phyloP scores from a whole-genome alignment of 2,329 filamentous ascomycete species.

The Botrytis tulipae region DNA sequence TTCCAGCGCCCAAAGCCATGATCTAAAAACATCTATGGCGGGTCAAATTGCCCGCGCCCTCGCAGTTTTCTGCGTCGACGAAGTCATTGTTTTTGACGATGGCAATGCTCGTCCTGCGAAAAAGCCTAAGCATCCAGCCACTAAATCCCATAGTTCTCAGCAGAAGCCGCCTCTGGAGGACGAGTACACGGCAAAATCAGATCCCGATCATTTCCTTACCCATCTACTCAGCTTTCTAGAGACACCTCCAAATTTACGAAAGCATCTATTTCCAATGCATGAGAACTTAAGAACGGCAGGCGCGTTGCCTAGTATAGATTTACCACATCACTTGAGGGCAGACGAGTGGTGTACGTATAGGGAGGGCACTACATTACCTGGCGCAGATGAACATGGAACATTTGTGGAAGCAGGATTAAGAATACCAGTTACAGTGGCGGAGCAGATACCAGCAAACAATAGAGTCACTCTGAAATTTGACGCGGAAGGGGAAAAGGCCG shows the following conservation, averaged over 20 bases:
- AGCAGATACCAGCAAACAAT: constrained; percentile 63
- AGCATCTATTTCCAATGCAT: constrained; percentile 72
- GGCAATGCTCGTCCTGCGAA: constrained; percentile 42
- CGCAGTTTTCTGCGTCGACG: constrained; percentile 80
- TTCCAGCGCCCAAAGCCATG: constrained; percentile 42
- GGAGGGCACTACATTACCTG: constrained; percentile 67
- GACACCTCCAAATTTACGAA: constrained; percentile 78
- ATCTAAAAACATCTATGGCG: constrained; percentile 70
- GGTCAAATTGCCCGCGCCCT: constrained; percentile 78
- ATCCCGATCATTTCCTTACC: constrained; percentile 76
- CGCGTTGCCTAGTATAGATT: constrained; percentile 72
- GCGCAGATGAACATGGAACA: constrained; percentile 46
- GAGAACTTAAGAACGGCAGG: constrained; percentile 74
- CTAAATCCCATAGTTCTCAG: constrained; percentile 40
- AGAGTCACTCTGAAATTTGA: constrained; percentile 71
- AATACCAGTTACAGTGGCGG: constrained; percentile 46
- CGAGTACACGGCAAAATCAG: constrained; percentile 61
- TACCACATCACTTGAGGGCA: constrained; percentile 76
- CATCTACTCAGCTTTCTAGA: constrained; percentile 81
- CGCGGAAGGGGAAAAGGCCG: constrained; percentile 44
- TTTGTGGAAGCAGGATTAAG: constrained; percentile 58
- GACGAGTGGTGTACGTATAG: constrained; percentile 78
- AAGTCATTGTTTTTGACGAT: constrained; percentile 81
- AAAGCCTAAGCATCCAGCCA: constrained; percentile 26
- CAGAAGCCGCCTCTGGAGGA: constrained; percentile 44